Conservation (phyloP, 805 yeast species). For the Cephaloascus albidus region DNA sequence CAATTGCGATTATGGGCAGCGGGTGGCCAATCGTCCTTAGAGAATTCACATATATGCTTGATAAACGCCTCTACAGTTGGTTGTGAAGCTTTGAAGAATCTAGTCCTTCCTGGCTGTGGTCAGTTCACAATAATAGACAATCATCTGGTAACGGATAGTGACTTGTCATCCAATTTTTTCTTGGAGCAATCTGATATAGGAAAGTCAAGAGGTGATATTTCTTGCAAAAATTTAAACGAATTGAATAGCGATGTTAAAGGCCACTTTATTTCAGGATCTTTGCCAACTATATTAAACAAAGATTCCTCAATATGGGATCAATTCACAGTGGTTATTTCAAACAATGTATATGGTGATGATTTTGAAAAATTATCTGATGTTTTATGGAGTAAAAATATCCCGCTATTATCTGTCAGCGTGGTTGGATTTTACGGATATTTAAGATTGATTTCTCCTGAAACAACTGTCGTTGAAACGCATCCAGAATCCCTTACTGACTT, state of each 20-base stretch:
- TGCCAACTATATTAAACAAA: conserved; percentile 1
- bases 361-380: conserved; percentile 19
- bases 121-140: conserved; percentile 50
- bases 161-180: conserved; percentile 57
- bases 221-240: conserved; percentile 35
- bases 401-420: conserved; percentile 41
- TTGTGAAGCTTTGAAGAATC: conserved; percentile 66
- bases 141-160: conserved; percentile 24
- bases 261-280: conserved; percentile 5
- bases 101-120: conserved; percentile 70
- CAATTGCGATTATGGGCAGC: conserved; percentile 84
- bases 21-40: conserved; percentile 60
- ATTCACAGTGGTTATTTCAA: conserved; percentile 40
- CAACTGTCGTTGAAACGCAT: conserved; percentile 71
- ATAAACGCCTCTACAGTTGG: conserved; percentile 49
- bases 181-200: conserved; percentile 36
- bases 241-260: conserved; percentile 54
- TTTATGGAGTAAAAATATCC: conserved; percentile 37
- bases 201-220: conserved; percentile 22
- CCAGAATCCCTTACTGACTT: conserved; percentile 55
- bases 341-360: conserved; percentile 14
- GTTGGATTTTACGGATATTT: conserved; percentile 61
- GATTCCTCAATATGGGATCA: conserved; percentile 29
- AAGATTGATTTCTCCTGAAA: conserved; percentile 42
- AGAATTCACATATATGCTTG: conserved; percentile 49